These are phyloP conservation scores for Sphagnum magellanicum DNA, from an alignment of 228 moss, liverwort and hornwort species.

Conservation along the genomic window DNA sequence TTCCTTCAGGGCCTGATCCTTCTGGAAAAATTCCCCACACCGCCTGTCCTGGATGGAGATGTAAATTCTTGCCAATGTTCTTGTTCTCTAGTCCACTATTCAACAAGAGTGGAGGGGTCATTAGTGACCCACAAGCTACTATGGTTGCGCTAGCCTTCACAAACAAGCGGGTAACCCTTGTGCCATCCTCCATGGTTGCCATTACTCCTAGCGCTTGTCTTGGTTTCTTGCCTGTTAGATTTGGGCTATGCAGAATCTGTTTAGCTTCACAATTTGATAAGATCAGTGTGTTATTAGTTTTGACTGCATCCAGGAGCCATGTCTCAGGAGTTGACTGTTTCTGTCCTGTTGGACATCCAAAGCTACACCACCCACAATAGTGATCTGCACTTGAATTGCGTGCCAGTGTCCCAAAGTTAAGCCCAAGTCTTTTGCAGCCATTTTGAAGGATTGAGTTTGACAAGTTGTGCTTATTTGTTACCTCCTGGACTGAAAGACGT, in stretches of 20 bases:
- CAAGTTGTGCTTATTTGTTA: conserved; percentile 33
- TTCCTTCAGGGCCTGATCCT: conserved; percentile 23
- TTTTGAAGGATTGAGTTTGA: conserved; percentile 49
- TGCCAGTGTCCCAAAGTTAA: conserved; percentile 26
- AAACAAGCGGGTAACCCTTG: conserved; percentile 12
- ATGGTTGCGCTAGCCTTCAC: conserved; percentile 52
- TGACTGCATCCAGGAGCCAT: conserved; percentile 80
- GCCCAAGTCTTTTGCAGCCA: conserved; percentile 55
- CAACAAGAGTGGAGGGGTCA: conserved; percentile 62
- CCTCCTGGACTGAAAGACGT: conserved; percentile 40
- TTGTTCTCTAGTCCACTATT: conserved; percentile 58
- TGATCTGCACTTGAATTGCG: conserved; percentile 49
- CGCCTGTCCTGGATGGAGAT: conserved; percentile 62
- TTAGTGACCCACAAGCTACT: conserved; percentile 53
- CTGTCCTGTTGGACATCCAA: conserved; percentile 60
- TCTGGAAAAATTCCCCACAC: conserved; percentile 78
- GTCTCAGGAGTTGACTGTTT: conserved; percentile 76
- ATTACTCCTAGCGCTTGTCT: conserved; percentile 40
- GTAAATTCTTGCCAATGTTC: conserved; percentile 68
- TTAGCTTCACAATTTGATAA: conserved; percentile 47
- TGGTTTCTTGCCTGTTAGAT: conserved; percentile 16
- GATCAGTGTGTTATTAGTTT: conserved; percentile 41
- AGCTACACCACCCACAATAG: conserved; percentile 76
- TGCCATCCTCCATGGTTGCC: conserved; percentile 21
- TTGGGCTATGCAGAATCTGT: conserved; percentile 16